Conservation (phyloP, 192 early-diverging fungal genomes). For the Entophlyctis luteolus region DNA sequence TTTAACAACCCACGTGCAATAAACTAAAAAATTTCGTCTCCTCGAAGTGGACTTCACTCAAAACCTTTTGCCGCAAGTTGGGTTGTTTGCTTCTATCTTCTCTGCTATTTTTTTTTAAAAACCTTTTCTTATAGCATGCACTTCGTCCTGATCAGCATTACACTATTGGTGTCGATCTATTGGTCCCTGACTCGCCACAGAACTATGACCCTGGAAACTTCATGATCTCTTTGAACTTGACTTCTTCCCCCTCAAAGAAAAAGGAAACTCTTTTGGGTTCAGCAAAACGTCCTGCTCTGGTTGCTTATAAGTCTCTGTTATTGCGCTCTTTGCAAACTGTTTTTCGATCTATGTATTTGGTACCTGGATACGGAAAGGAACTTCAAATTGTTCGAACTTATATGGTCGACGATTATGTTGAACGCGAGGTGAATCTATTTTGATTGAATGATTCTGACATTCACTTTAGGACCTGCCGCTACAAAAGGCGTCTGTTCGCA, state of each 20-base stretch:
- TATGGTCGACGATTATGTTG: constrained; percentile 53
- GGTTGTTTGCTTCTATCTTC: neutral
- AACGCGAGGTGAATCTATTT: constrained; percentile 33
- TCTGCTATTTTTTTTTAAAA: neutral
- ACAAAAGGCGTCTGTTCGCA: constrained; percentile 41
- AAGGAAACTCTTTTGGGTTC: neutral
- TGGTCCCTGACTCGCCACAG: constrained; percentile 54
- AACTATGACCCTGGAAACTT: constrained; percentile 61
- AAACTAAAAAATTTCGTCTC: neutral
- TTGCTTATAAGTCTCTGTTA: constrained; percentile 41
- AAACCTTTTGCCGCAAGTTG: constrained; percentile 1
- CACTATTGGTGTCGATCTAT: constrained; percentile 51
- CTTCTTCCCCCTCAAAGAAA: constrained; percentile 13
- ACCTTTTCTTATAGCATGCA: neutral
- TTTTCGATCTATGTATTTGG: constrained; percentile 42
- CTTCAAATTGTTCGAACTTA: constrained; percentile 40
- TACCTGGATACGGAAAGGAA: constrained; percentile 46
- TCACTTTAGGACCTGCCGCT: constrained; percentile 42
- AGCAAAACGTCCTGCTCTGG: constrained; percentile 23
- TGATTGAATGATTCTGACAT: neutral
- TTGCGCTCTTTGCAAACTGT: constrained; percentile 32
- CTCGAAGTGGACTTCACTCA: constrained; percentile 21
- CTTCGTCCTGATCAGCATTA: constrained; percentile 56
- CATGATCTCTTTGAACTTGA: constrained; percentile 61
- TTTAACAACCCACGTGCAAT: neutral